Evolutionary conservation across 257 asterid species (phyloP), one percentile per base, ranked within the genome.

Genomic region (Solanum habrochaites): DNA sequence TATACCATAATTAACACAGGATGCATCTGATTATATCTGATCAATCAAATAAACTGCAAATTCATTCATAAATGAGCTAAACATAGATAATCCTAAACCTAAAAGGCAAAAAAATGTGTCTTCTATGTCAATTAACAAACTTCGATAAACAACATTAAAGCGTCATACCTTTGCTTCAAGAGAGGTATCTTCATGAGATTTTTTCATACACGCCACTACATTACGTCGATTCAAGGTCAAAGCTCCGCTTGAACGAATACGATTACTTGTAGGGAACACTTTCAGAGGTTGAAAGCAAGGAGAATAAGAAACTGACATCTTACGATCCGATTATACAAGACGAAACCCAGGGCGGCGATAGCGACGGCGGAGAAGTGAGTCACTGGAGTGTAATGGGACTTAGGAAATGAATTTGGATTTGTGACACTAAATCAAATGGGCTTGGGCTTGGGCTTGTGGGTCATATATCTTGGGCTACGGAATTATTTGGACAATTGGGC

Each of bases 301-400:
- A 39, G 92, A 86, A 86, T 86, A 88, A 15, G 94, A 90, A 86
- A 89, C 87, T 37, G 95, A 91, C 98, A 93, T 94, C 56, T 66
- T 47, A 49, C 64, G 39, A 27, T 83, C 81, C 39, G 18, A 64
- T 43, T 10, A 43, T 8, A 6, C 42, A 66, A 66, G 18, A 29
- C 23, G 77, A 0, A 70, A 31, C 77, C 2, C 2, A 70, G 0
- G 77, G 42, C 77, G 25, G 18, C 71, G 69, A 11, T 8, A 8
- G 11, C 11, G 43, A 39, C 16, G 42, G 78, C 43, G 25, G 43
- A 8, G 78, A 43, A 32, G 78, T 8, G 78, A 13, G 0, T 43
- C 43, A 70, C 43, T 37, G 3, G 81, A 72, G 81, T 73, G 27
- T 37, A 37, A 29, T 73, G 20, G 81, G 49, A 18, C 37, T 72